Evolutionary conservation across 805 yeast genomes (phyloP).

Genomic region (Candida tibetensis): DNA sequence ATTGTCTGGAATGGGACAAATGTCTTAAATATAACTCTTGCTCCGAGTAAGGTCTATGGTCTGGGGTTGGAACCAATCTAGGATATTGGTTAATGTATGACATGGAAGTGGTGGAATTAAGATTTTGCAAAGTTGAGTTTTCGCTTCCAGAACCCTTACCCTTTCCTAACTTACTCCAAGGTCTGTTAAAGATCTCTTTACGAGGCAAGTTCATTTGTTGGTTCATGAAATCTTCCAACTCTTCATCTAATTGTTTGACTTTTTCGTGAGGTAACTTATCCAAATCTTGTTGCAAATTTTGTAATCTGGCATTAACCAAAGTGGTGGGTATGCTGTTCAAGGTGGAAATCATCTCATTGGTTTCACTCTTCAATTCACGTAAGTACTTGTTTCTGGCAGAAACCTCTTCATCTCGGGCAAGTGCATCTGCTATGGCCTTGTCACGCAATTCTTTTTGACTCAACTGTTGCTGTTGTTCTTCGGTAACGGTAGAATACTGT

Average conservation of each 20-base stretch:
- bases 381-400: constrained; percentile 32
- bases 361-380: constrained; percentile 28
- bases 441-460: constrained; percentile 35
- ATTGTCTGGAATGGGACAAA: constrained; percentile 53
- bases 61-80: constrained; percentile 57
- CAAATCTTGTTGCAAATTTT: constrained; percentile 30
- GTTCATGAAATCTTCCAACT: constrained; percentile 37
- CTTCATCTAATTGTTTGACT: constrained; percentile 39
- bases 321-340: constrained; percentile 35
- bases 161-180: constrained; percentile 24
- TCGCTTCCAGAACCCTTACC: constrained; percentile 7
- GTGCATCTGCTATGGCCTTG: constrained; percentile 40
- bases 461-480: constrained; percentile 7
- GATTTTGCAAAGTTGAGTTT: constrained; percentile 13
- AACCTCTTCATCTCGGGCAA: constrained; percentile 44
- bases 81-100: constrained; percentile 48
- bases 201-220: constrained; percentile 32
- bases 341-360: constrained; percentile 25
- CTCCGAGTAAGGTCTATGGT: constrained; percentile 63
- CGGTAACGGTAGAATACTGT: constrained; percentile 1
- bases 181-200: constrained; percentile 26
- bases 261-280: constrained; percentile 28
- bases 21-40: constrained; percentile 80
- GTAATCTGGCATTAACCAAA: constrained; percentile 28
- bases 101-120: constrained; percentile 32